Evolutionary conservation across 257 asterid genomes (phyloP).

Genomic region (Solanum bulbocastanum): DNA sequence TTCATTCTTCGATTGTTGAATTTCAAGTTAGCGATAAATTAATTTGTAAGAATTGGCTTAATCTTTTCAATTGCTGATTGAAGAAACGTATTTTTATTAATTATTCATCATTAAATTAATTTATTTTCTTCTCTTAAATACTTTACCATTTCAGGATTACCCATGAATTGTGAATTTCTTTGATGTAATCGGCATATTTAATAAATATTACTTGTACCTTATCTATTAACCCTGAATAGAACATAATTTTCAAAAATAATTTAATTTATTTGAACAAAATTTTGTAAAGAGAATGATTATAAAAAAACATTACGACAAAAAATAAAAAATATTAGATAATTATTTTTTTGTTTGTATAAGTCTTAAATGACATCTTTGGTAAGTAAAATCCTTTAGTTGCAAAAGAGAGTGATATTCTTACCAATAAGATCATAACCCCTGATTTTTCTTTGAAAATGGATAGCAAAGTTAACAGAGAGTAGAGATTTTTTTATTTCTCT

Average conservation of each 20-base stretch:
- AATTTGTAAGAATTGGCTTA: too few species aligned
- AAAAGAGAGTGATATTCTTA: too few species aligned
- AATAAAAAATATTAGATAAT: background rate
- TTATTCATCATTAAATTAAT: background rate
- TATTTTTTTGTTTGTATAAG: background rate
- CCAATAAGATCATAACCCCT: too few species aligned
- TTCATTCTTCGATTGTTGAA: too few species aligned
- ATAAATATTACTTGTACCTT: conserved; percentile 8
- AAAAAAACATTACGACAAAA: background rate
- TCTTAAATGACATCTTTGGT: too few species aligned
- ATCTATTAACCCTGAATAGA: conserved; percentile 4
- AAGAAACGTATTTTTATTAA: background rate
- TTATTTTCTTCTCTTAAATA: background rate
- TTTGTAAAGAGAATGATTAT: background rate
- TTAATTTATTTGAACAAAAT: background rate
- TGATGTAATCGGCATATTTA: background rate
- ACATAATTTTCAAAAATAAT: background rate
- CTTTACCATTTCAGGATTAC: background rate
- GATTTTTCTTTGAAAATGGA: too few species aligned
- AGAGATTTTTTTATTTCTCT: too few species aligned
- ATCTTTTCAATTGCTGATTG: background rate
- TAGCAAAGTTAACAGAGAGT: too few species aligned
- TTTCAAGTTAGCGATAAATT: too few species aligned
- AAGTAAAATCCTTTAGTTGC: too few species aligned
- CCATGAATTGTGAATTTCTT: background rate